phyloP scores from a whole-genome alignment of 164 flowering plant species.

The Dillenia turbinata region DNA sequence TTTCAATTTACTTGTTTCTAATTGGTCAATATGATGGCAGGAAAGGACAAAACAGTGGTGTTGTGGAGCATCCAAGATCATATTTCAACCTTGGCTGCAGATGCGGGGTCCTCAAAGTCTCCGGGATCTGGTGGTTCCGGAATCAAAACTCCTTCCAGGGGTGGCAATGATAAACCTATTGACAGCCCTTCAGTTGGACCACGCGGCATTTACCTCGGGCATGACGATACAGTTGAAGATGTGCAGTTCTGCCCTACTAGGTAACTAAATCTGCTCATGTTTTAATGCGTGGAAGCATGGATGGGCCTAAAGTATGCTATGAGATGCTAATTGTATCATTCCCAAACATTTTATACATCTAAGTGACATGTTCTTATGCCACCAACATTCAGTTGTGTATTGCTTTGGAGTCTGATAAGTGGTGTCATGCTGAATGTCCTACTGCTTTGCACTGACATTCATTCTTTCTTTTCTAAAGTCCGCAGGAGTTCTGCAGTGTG shows the following conservation, averaged over 20 bases:
- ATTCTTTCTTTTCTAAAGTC: constrained; percentile 43
- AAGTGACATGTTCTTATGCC: constrained; percentile 1
- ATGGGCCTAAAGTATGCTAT: no score
- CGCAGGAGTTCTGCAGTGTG: constrained; percentile 92
- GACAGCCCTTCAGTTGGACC: constrained; percentile 67
- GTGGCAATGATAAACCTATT: constrained; percentile 39
- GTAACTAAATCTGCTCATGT: constrained; percentile 25
- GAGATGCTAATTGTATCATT: no score
- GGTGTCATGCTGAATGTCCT: not conserved
- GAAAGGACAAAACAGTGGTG: constrained; percentile 91
- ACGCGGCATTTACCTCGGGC: constrained; percentile 77
- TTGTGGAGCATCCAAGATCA: constrained; percentile 97
- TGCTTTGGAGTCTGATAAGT: not conserved
- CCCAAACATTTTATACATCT: no score
- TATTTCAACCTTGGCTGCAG: constrained; percentile 59
- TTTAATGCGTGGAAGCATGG: no score
- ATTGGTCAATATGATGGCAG: constrained; percentile 31
- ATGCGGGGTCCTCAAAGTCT: constrained; percentile 43
- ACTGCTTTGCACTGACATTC: constrained; percentile 12
- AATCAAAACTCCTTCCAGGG: constrained; percentile 42
- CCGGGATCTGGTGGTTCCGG: constrained; percentile 53
- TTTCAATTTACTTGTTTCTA: not conserved
- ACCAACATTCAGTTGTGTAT: not conserved
- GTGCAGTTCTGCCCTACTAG: constrained; percentile 96
- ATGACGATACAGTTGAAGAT: constrained; percentile 96